Base-by-base conservation (phyloP, 495 filamentous ascomycete species). In the Echria macrotheca region DNA sequence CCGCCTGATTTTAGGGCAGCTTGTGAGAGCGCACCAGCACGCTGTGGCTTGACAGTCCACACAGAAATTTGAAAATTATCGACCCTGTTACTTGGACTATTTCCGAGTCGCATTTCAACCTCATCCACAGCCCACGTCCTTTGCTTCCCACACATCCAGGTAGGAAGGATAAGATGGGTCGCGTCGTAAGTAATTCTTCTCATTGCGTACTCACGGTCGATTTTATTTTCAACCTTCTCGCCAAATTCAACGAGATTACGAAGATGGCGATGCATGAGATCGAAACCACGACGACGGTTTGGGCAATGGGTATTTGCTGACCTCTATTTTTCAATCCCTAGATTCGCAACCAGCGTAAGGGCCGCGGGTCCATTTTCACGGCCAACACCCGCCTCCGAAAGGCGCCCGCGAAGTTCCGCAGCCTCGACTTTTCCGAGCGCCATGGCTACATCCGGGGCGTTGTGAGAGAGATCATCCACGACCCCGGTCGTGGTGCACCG, bases 381-480 rank as follows among this genome's bases (percentile, higher is more conserved):
- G 65, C 65, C 50, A 70, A 90, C 79, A 95, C 91, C 75, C 87
- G 88, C 67, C 83, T 96, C 60, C 88, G 90, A 75, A 96, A 96
- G 71, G 71, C 74, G 41, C 74, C 71, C 39, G 65, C 93, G 60
- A 86, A 95, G 73, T 97, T 97, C 84, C 79, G 93, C 72, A 85
- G 79, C 53, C 85, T 94, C 76, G 93, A 98, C 71, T 97, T 80
- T 72, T 83, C 89, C 67, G 90, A 96, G 78, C 83, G 89, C 59
- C 86, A 96, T 82, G 93, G 93, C 65, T 98, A 97, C 76, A 81
- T 93, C 66, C 87, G 93, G 50, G 93, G 93, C 71, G 81, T 96
- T 43, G 89, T 98, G 61, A 96, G 94, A 83, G 89, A 96, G 66
- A 96, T 99, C 72, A 85, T 99, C 77, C 93, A 99, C 83, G 93